Conservation (phyloP, 148 eudicot genomes). For the Chenopodium quinoa region DNA sequence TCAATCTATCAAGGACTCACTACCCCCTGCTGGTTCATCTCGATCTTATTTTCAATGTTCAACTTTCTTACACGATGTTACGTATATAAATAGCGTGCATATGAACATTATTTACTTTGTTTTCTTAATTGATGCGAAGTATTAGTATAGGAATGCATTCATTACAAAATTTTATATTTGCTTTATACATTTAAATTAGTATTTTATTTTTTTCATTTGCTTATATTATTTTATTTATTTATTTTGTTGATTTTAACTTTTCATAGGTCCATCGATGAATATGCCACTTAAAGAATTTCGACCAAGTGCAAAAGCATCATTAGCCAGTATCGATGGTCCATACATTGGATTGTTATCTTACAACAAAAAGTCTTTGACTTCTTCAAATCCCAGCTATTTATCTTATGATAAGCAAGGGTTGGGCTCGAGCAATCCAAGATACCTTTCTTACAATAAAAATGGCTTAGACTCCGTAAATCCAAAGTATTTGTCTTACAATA, state of each 20-base stretch:
- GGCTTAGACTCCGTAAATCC: neutral
- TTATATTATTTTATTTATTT: too few relatives aligned
- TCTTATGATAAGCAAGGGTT: neutral
- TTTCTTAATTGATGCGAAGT: neutral
- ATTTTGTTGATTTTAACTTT: too few relatives aligned
- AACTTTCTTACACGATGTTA: too few relatives aligned
- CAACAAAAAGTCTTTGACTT: neutral
- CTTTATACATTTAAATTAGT: too few relatives aligned
- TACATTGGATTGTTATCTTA: constrained; percentile 1
- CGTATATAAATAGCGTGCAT: too few relatives aligned
- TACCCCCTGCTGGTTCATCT: constrained; percentile 12
- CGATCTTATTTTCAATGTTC: neutral
- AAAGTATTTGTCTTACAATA: neutral
- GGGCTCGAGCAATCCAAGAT: too few relatives aligned
- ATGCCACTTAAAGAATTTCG: too few relatives aligned
- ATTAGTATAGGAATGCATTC: too few relatives aligned
- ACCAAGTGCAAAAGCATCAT: neutral
- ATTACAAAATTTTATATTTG: too few relatives aligned
- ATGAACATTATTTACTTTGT: neutral
- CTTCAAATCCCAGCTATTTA: neutral
- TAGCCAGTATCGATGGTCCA: neutral
- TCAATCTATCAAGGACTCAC: constrained; percentile 21
- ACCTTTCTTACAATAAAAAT: neutral
- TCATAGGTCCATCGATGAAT: too few relatives aligned
- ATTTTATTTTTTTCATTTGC: neutral